A percentile compares a stretch with the other conserved stretches of the same genome.
These are phyloP conservation scores for Fraxinus angustifolia DNA, from an alignment of 305 asterid species.

Conservation along the genomic window DNA sequence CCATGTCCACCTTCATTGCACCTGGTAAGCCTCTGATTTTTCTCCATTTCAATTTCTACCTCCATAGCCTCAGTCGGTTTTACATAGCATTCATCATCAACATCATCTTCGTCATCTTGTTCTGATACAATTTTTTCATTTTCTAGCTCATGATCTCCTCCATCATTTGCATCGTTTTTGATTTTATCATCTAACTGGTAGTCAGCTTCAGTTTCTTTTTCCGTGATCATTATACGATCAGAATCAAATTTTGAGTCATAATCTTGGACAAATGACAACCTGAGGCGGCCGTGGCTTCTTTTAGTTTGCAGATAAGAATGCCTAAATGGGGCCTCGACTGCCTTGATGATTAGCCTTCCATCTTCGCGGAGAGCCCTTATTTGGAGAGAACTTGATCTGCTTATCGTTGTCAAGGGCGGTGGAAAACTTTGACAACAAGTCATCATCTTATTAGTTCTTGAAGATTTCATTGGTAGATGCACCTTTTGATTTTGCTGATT, in stretches of 20 bases:
- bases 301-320: slow-evolving; percentile 50
- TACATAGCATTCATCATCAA: background rate
- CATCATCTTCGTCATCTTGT: background rate
- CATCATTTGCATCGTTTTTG: background rate
- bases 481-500: background rate
- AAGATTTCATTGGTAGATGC: background rate
- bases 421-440: slow-evolving; percentile 34
- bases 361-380: slow-evolving; percentile 46
- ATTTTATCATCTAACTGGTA: slow-evolving; percentile 7
- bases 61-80: slow-evolving; percentile 14
- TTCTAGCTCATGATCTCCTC: slow-evolving; percentile 1
- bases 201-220: slow-evolving; percentile 12
- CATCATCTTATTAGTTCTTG: background rate
- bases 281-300: slow-evolving; percentile 65
- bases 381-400: slow-evolving; percentile 44
- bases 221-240: background rate
- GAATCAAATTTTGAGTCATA: background rate
- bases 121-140: background rate
- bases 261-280: slow-evolving; percentile 34
- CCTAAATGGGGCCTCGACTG: slow-evolving; percentile 48
- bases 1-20: slow-evolving; percentile 44
- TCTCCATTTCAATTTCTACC: slow-evolving; percentile 42
- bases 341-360: slow-evolving; percentile 62
- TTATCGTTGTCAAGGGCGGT: slow-evolving; percentile 70
- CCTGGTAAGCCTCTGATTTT: slow-evolving; percentile 36